Evolutionary conservation across 805 yeast species (phyloP), one percentile per base, ranked within the genome.

Genomic region (Kockiozyma suomiensis): DNA sequence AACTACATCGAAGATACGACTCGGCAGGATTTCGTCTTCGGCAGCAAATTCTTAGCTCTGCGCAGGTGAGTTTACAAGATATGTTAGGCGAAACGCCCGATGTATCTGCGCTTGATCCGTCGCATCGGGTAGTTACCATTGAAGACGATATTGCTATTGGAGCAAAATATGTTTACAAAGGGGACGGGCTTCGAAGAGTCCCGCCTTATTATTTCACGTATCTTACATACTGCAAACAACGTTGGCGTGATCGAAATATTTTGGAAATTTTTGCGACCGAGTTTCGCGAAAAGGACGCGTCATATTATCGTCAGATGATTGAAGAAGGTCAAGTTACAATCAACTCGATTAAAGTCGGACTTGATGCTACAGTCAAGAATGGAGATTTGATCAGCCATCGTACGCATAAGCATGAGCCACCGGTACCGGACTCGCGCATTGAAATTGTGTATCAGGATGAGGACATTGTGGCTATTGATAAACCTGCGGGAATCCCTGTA

Each of bases 401-500:
- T 53, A 78, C 86, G 51, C 97, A 91, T 70, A 81, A 94, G 50
- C 97, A 93, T 70, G 99, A 94, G 70, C 97, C 97, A 1, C 83
- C 96, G 0, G 92, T 92, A 74, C 87, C 55, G 38, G 77, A 73
- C 60, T 75, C 57, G 69, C 81, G 82, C 0, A 85, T 90, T 50
- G 79, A 81, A 56, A 82, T 89, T 25, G 87, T 92, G 0, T 80
- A 79, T 70, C 89, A 91, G 69, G 86, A 90, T 71, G 90, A 86
- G 6, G 82, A 87, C 51, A 71, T 90, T 23, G 78, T 94, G 4
- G 96, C 88, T 2, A 86, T 94, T 23, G 96, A 93, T 72, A 94
- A 94, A 66, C 99, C 99, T 0, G 82, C 94, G 3, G 97, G 99
- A 0, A 81, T 94, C 1, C 97, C 99, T 0, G 70, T 90, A 0